Evolutionary conservation across 179 eudicot genomes (phyloP).

Genomic region (Beta lomatogona): DNA sequence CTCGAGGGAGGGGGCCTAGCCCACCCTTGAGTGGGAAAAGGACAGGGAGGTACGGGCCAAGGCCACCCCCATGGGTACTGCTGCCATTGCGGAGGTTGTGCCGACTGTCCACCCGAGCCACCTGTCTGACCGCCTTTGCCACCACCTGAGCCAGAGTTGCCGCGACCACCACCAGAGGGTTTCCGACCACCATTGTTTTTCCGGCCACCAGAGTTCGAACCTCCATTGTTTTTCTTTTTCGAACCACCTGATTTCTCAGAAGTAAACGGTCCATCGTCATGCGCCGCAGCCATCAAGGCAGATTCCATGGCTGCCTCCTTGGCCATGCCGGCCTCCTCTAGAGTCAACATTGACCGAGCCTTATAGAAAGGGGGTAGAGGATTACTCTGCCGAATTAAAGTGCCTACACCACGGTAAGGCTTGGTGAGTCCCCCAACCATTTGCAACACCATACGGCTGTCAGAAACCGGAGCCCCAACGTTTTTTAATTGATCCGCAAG

Average conservation of each 20-base stretch:
- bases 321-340: constrained; percentile 5
- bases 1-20: background rate
- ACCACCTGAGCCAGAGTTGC: too few species aligned
- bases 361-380: constrained; percentile 18
- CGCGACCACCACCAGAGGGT: too few species aligned
- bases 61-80: too few species aligned
- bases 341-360: background rate
- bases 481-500: background rate
- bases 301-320: background rate
- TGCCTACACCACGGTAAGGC: constrained; percentile 2
- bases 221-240: too few species aligned
- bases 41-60: background rate
- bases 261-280: too few species aligned
- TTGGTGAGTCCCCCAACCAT: constrained; percentile 3
- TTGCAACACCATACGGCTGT: background rate
- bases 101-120: too few species aligned
- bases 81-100: too few species aligned
- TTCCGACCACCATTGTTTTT: too few species aligned
- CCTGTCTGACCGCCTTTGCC: too few species aligned
- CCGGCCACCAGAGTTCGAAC: too few species aligned
- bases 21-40: background rate
- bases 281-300: too few species aligned
- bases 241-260: too few species aligned
- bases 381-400: constrained; percentile 6
- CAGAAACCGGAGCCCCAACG: constrained; percentile 2